phyloP scores from a whole-genome alignment of 192 early-diverging fungal species.

The Oehlia diaphana region DNA sequence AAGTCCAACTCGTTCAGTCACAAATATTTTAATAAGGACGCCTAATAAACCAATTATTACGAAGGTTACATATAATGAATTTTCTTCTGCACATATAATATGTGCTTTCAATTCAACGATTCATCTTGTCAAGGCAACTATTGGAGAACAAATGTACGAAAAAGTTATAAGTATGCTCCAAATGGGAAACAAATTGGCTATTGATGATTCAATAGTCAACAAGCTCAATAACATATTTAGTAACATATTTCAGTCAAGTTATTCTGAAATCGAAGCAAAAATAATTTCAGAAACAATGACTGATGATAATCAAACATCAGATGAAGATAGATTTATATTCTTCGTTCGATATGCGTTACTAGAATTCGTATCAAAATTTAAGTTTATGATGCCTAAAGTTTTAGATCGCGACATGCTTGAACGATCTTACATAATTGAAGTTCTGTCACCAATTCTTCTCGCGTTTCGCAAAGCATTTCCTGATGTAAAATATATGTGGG shows the following conservation, averaged over 20 bases:
- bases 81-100: conserved; percentile 14
- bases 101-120: conserved; percentile 21
- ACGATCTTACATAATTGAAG: no score
- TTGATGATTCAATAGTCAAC: neutral
- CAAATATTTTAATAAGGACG: no score
- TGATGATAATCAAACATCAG: conserved; percentile 20
- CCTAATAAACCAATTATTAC: no score
- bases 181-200: neutral
- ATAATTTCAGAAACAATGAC: conserved; percentile 17
- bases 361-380: no score
- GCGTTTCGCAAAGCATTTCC: no score
- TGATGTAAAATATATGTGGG: neutral
- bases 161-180: neutral
- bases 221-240: no score
- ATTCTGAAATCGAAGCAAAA: conserved; percentile 3
- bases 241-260: neutral
- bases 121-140: neutral
- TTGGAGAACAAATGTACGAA: neutral
- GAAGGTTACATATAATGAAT: no score
- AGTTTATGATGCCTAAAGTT: no score
- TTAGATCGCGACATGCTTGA: no score
- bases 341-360: neutral
- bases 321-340: conserved; percentile 16
- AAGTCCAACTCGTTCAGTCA: no score
- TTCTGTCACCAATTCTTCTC: no score